Evolutionary conservation across 805 yeast species (phyloP).

Genomic region (Candida alai): DNA sequence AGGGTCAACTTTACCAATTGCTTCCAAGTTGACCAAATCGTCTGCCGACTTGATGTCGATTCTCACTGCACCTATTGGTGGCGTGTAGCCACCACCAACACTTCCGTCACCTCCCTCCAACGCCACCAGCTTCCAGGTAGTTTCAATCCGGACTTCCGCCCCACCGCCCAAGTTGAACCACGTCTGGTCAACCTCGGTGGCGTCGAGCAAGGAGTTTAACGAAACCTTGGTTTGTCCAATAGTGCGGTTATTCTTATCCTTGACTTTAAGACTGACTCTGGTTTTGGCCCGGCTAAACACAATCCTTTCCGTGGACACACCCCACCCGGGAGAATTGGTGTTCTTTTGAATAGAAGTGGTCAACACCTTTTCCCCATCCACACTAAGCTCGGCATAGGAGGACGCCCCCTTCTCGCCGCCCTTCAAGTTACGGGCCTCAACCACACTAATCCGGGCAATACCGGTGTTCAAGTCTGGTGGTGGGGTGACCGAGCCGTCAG

Average conservation of each 20-base stretch:
- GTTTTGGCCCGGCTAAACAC: conserved; percentile 68
- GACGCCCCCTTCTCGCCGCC: conserved; percentile 47
- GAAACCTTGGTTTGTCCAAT: conserved; percentile 58
- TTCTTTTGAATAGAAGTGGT: conserved; percentile 59
- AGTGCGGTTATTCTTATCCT: conserved; percentile 50
- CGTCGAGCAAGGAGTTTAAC: conserved; percentile 65
- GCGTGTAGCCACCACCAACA: conserved; percentile 82
- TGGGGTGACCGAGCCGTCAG: conserved; percentile 80
- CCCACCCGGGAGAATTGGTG: conserved; percentile 66
- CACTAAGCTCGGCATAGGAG: conserved; percentile 66
- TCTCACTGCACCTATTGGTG: conserved; percentile 91
- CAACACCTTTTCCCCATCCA: conserved; percentile 57
- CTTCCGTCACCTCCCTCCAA: conserved; percentile 63
- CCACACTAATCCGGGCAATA: conserved; percentile 65
- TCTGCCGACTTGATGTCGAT: conserved; percentile 66
- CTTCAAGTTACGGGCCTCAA: conserved; percentile 56
- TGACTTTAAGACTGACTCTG: conserved; percentile 63
- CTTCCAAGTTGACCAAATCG: conserved; percentile 79
- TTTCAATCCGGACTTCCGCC: conserved; percentile 68
- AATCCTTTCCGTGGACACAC: conserved; percentile 58
- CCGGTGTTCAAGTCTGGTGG: conserved; percentile 95
- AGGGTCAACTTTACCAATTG: conserved; percentile 89
- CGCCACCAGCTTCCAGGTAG: conserved; percentile 85
- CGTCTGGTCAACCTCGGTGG: conserved; percentile 69
- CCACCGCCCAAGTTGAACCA: conserved; percentile 74